These are phyloP conservation scores for Aurantiochytrium sp. DNA, from an alignment of 108 stramenopile species.

Conservation along the genomic window DNA sequence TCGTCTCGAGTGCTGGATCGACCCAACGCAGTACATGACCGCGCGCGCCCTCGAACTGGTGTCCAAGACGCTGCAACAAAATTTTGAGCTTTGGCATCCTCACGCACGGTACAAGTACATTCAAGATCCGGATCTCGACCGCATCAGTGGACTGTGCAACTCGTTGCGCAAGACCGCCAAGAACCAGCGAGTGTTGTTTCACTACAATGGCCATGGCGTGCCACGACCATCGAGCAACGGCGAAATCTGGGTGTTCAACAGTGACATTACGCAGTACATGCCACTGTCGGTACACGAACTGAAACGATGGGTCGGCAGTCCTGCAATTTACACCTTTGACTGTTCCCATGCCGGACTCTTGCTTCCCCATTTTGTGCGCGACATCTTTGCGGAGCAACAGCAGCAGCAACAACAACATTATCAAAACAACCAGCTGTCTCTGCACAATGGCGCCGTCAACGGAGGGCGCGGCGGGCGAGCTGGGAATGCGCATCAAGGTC, in stretches of 20 bases:
- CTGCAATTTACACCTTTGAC: slow-evolving; percentile 61
- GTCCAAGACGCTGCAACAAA: slow-evolving; percentile 71
- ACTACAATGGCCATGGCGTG: slow-evolving; percentile 98
- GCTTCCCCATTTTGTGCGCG: slow-evolving; percentile 63
- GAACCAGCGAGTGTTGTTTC: slow-evolving; percentile 76
- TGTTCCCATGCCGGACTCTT: slow-evolving; percentile 82
- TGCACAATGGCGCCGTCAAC: too few species aligned
- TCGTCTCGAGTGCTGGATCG: slow-evolving; percentile 85
- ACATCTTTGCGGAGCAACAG: not conserved
- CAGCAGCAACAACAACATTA: too few species aligned
- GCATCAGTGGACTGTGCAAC: slow-evolving; percentile 67
- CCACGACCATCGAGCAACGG: slow-evolving; percentile 88
- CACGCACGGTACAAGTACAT: slow-evolving; percentile 63
- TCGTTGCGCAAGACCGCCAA: slow-evolving; percentile 63
- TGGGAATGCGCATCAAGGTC: not conserved
- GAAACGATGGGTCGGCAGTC: slow-evolving; percentile 75
- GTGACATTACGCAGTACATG: slow-evolving; percentile 94
- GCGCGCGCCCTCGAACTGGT: slow-evolving; percentile 73
- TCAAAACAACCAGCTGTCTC: too few species aligned
- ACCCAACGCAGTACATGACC: slow-evolving; percentile 59
- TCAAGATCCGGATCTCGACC: slow-evolving; percentile 91
- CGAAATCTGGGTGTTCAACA: slow-evolving; percentile 90
- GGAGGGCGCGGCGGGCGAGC: not conserved
- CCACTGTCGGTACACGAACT: slow-evolving; percentile 81
- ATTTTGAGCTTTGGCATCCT: slow-evolving; percentile 80